These are phyloP conservation scores for Lipomyces mesembrius DNA, from an alignment of 805 yeast species.

Conservation along the genomic window DNA sequence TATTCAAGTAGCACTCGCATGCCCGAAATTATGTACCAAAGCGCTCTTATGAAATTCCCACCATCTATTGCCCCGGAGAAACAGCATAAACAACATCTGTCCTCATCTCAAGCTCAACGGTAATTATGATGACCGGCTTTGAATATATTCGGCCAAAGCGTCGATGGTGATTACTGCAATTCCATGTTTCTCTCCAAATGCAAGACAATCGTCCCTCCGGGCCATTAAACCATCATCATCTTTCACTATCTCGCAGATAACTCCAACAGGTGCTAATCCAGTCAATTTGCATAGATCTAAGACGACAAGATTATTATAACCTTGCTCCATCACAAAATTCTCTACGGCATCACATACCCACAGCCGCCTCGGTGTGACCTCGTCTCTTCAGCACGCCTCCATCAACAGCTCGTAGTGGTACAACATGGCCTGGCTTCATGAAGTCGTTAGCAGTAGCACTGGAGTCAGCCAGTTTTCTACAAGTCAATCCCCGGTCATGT, in stretches of 20 bases:
- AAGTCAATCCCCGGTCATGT: slow-evolving; percentile 87
- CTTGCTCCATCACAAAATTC: background rate
- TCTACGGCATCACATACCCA: slow-evolving; percentile 43
- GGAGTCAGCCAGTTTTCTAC: slow-evolving; percentile 68
- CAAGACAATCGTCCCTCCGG: slow-evolving; percentile 83
- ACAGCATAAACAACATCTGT: background rate
- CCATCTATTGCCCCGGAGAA: background rate
- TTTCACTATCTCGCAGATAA: slow-evolving; percentile 89
- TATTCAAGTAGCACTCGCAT: background rate
- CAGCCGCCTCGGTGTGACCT: slow-evolving; percentile 98
- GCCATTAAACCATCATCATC: slow-evolving; percentile 96
- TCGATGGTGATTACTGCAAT: slow-evolving; percentile 81
- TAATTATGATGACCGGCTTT: slow-evolving; percentile 7
- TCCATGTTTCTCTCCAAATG: slow-evolving; percentile 64
- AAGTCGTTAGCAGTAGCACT: slow-evolving; percentile 64
- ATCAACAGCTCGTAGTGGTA: slow-evolving; percentile 88
- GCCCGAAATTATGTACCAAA: background rate
- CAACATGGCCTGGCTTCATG: slow-evolving; percentile 89
- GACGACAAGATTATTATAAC: background rate
- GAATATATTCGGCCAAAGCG: slow-evolving; percentile 62
- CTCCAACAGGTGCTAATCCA: slow-evolving; percentile 83
- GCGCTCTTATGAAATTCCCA: background rate
- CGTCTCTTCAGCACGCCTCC: slow-evolving; percentile 80
- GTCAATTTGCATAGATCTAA: slow-evolving; percentile 73
- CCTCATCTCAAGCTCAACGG: background rate